Conservation (phyloP, 169 alveolate genomes). For the Besnoitia besnoiti region DNA sequence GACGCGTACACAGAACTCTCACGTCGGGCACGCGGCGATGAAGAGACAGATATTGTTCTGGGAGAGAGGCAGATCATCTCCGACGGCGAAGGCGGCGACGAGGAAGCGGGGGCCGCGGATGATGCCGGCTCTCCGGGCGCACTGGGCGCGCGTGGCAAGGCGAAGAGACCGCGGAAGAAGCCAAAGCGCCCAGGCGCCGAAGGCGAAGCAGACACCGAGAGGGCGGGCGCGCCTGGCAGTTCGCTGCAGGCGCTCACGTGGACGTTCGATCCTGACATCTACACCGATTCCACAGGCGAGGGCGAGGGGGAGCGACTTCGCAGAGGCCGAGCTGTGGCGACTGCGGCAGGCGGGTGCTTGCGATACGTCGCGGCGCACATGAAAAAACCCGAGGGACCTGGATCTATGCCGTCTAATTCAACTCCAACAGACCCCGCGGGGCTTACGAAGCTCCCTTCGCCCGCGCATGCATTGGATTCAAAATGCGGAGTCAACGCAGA, state of each 20-base stretch:
- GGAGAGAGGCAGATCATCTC: neutral
- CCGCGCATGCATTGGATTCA: no score
- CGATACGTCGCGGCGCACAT: neutral
- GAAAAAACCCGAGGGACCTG: neutral
- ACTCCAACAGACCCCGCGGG: no score
- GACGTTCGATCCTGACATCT: neutral
- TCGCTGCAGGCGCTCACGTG: neutral
- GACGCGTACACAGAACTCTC: constrained; percentile 1
- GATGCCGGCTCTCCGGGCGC: neutral
- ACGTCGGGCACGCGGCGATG: neutral
- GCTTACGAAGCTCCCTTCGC: no score
- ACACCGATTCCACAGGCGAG: neutral
- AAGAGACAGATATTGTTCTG: neutral
- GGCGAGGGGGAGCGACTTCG: neutral
- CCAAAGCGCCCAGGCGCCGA: neutral
- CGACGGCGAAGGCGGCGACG: neutral
- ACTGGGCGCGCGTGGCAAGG: neutral
- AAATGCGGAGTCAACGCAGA: no score
- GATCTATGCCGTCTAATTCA: no score
- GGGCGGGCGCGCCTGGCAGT: neutral
- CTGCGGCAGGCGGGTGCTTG: neutral
- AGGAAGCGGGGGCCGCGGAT: neutral
- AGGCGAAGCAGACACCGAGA: neutral
- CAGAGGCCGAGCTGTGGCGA: neutral
- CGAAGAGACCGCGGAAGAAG: neutral